These are phyloP conservation scores for Mortierella sp. DNA, from an alignment of 371 early-diverging fungal species.

Conservation along the genomic window DNA sequence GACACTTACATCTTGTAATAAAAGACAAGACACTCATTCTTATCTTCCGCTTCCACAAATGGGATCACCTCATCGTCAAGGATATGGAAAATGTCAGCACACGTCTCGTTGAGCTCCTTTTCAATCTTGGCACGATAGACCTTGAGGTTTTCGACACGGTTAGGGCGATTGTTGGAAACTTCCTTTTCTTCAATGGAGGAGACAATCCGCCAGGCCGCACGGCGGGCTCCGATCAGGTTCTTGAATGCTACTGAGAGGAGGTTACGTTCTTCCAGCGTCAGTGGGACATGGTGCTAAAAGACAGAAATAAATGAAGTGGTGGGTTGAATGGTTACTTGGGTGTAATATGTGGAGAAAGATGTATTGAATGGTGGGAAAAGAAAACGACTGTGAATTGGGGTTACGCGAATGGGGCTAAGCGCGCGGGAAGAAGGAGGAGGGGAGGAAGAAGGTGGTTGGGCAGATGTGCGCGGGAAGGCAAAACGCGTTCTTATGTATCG, in stretches of 20 bases:
- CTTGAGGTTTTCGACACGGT: conserved; percentile 79
- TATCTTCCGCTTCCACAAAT: conserved; percentile 68
- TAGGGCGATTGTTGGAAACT: conserved; percentile 79
- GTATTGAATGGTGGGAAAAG: neutral
- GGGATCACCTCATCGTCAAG: conserved; percentile 85
- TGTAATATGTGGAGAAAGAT: neutral
- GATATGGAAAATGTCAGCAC: conserved; percentile 85
- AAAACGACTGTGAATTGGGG: neutral
- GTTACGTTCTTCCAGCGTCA: conserved; percentile 95
- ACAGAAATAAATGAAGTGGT: neutral
- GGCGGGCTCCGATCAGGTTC: conserved; percentile 96
- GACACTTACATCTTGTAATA: conserved; percentile 90
- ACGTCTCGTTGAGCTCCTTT: conserved; percentile 82
- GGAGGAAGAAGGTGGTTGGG: neutral
- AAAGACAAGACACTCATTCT: conserved; percentile 86
- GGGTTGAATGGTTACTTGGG: neutral
- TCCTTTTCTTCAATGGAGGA: conserved; percentile 95
- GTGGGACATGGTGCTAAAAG: conserved; percentile 68
- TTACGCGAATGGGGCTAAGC: neutral
- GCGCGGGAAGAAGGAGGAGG: neutral
- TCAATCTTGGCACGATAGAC: conserved; percentile 85
- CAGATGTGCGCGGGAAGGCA: neutral
- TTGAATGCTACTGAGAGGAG: conserved; percentile 98
- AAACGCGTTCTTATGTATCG: neutral
- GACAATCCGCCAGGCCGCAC: conserved; percentile 98